These are phyloP conservation scores for Rubia tinctorum DNA, from an alignment of 305 asterid species.

Conservation along the genomic window DNA sequence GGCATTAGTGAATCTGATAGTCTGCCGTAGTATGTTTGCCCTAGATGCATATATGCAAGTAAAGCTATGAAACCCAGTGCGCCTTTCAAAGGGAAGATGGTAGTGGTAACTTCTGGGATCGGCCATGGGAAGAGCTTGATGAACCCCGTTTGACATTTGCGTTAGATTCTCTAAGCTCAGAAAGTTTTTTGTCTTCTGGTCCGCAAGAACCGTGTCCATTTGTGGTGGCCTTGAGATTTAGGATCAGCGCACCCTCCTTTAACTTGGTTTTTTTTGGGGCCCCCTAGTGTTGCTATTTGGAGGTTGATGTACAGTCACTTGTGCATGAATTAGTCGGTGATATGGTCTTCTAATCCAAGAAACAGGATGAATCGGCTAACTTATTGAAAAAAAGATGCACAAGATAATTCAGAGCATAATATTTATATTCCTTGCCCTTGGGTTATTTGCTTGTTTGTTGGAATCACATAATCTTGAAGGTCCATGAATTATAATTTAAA, in stretches of 20 bases:
- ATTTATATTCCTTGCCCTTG: no score
- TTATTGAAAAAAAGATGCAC: no score
- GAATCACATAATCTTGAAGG: no score
- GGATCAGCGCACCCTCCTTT: neutral
- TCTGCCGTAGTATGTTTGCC: constrained; percentile 55
- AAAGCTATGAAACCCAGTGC: constrained; percentile 11
- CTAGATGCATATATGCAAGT: constrained; percentile 36
- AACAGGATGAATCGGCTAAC: neutral
- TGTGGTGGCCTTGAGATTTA: constrained; percentile 1
- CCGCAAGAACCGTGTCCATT: constrained; percentile 13
- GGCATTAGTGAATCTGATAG: constrained; percentile 64
- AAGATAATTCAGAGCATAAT: neutral
- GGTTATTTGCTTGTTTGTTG: neutral
- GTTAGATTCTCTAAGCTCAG: neutral
- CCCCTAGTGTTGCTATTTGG: neutral
- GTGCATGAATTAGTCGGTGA: neutral
- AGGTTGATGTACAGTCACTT: neutral
- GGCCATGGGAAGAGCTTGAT: constrained; percentile 24
- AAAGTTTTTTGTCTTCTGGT: neutral
- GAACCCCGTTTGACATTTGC: constrained; percentile 10
- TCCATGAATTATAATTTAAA: no score
- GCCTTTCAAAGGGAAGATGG: constrained; percentile 13
- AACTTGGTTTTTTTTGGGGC: neutral
- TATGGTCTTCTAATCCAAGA: no score
- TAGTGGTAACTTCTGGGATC: neutral